Evolutionary conservation across 2,329 filamentous ascomycete genomes (phyloP).

Genomic region (Fusarium drepaniforme): DNA sequence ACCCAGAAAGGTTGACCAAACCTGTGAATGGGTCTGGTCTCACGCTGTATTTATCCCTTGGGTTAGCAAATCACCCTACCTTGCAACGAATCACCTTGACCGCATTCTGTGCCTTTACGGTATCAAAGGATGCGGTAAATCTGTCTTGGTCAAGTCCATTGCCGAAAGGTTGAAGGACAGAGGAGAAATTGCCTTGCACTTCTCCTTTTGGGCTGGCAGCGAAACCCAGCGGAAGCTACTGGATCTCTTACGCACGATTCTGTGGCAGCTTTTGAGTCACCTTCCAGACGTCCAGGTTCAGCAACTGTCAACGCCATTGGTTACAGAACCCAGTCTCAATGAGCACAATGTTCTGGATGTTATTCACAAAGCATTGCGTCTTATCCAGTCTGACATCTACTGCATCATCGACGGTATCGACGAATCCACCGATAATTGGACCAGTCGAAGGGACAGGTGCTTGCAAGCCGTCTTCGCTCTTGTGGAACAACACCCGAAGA

Average conservation of each 20-base stretch:
- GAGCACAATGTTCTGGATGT: not conserved
- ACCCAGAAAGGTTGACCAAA: not conserved
- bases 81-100: not conserved
- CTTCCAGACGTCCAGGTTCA: not conserved
- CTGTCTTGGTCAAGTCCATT: not conserved
- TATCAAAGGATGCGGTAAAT: not conserved
- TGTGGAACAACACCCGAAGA: not conserved
- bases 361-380: not conserved
- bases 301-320: not conserved
- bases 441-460: not conserved
- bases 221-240: not conserved
- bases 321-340: not conserved
- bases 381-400: not conserved
- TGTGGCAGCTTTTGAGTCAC: not conserved
- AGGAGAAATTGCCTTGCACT: not conserved
- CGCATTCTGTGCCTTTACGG: not conserved
- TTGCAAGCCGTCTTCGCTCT: not conserved
- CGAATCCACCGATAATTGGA: not conserved
- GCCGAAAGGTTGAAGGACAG: not conserved
- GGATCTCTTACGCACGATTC: not conserved
- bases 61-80: not conserved
- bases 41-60: not conserved
- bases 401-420: not conserved
- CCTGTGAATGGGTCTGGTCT: not conserved
- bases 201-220: not conserved